These are phyloP conservation scores for Aspergillus sp. DNA, from an alignment of 2,329 filamentous ascomycete genomes.

Conservation along the genomic window DNA sequence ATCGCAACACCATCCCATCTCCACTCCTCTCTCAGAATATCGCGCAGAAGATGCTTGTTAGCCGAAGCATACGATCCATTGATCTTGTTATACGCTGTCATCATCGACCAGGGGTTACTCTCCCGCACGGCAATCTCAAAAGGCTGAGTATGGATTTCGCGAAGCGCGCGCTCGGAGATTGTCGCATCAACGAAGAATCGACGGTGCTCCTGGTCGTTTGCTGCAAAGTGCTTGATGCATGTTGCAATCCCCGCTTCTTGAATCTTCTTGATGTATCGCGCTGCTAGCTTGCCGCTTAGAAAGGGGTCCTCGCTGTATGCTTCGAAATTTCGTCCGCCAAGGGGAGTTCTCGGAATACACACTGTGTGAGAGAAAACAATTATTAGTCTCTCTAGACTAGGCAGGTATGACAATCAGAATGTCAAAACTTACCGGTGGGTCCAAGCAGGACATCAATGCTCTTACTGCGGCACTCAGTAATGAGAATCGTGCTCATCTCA, in stretches of 20 bases:
- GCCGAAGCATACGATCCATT: background rate
- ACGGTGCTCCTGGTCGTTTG: background rate
- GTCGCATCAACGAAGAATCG: background rate
- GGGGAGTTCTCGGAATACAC: background rate
- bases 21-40: background rate
- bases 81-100: background rate
- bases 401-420: background rate
- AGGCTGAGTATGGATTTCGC: conserved; percentile 7
- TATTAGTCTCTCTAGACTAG: background rate
- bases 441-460: background rate
- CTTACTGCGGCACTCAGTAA: background rate
- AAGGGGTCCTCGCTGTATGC: background rate
- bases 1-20: background rate
- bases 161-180: background rate
- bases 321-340: background rate
- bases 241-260: background rate
- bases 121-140: conserved; percentile 10
- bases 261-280: background rate
- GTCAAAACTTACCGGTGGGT: background rate
- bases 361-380: background rate
- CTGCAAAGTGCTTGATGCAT: background rate
- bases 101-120: background rate
- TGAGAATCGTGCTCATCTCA: background rate
- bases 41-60: background rate
- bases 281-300: background rate